phyloP scores from a whole-genome alignment of 257 asterid species.

The Agastache rugosa region DNA sequence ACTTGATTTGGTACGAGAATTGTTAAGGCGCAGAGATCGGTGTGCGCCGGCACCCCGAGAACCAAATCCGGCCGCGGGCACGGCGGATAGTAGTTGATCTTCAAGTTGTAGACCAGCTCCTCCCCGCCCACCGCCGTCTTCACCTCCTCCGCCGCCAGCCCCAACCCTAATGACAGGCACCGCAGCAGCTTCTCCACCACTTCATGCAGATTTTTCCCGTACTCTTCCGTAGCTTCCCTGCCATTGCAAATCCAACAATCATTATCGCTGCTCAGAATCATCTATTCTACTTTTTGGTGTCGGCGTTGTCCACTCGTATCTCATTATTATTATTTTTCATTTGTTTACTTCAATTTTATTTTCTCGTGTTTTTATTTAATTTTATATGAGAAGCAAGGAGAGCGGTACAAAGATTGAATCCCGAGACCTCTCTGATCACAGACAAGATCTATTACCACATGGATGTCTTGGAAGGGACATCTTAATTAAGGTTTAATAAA shows the following conservation, averaged over 20 bases:
- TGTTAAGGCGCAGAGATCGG: conserved; percentile 58
- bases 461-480: too few species aligned
- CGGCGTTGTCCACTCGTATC: too few species aligned
- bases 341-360: too few species aligned
- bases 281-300: too few species aligned
- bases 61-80: conserved; percentile 76
- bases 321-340: too few species aligned
- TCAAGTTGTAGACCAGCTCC: conserved; percentile 49
- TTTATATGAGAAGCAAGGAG: too few species aligned
- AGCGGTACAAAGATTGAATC: too few species aligned
- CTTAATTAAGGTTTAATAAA: too few species aligned
- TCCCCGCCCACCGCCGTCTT: conserved; percentile 57
- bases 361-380: too few species aligned
- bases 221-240: conserved; percentile 63
- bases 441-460: too few species aligned
- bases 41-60: conserved; percentile 70
- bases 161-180: conserved; percentile 57
- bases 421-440: too few species aligned
- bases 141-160: conserved; percentile 50
- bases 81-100: conserved; percentile 75
- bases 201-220: conserved; percentile 38
- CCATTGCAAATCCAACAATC: background rate
- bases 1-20: conserved; percentile 62
- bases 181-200: conserved; percentile 47
- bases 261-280: too few species aligned